Evolutionary conservation across 257 asterid genomes (phyloP), one percentile per base, ranked within the genome.

Genomic region (Paulownia fortunei): DNA sequence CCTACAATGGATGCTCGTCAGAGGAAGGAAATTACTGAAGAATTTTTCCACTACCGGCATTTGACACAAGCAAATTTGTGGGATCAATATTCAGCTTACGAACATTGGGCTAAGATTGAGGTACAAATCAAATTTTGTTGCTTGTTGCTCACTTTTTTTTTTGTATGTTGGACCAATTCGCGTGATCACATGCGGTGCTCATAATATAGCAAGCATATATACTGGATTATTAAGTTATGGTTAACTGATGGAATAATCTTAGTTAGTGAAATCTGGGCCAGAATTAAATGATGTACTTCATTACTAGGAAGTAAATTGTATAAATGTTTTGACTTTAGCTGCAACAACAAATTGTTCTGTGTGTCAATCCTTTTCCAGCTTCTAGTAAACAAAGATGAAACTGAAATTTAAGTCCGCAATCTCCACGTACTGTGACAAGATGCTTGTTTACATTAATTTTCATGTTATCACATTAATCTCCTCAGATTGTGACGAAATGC

Each of bases 21-120:
- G 84, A 86, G 99, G 79, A 96, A 89, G 86, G 82, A 88, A 65
- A 93, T 96, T 62, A 96, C 97, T 0, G 99, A 96, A 76, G 92
- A 90, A 62, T 96, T 96, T 79, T 96, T 96, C 85, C 96, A 90
- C 87, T 96, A 93, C 84, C 87, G 97, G 76, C 87, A 60, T 69
- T 82, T 96, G 86, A 73, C 98, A 16, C 94, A 85, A 73, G 82
- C 71, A 55, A 83, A 74, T 16, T 85, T 96, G 86, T 96, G 99
- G 97, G 97, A 89, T 69, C 87, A 73, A 58, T 96, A 80, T 80
- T 85, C 93, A 62, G 97, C 97, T 69, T 96, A 88, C 81, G 99
- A 93, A 72, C 98, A 93, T 65, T 96, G 99, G 98, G 98, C 99
- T 69, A 96, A 96, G 85, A 92, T 96, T 76, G 98, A 96, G 99